These are phyloP conservation scores for Mucor lusitanicus DNA, from an alignment of 371 early-diverging fungal species.

Conservation along the genomic window DNA sequence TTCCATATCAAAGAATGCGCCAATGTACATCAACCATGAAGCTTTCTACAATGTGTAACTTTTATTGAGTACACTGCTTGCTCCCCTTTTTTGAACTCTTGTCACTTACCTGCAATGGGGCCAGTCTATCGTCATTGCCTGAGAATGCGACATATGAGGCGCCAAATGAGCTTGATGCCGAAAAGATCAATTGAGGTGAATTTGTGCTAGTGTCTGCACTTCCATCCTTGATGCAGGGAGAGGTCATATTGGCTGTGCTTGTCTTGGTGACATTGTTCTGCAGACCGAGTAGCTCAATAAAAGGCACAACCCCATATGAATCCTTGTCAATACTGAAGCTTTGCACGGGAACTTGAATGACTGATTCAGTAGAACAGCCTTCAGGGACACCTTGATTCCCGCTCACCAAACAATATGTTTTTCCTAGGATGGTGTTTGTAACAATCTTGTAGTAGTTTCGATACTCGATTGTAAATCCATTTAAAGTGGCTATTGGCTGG, in stretches of 20 bases:
- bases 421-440: constrained; percentile 6
- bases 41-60: constrained; percentile 20
- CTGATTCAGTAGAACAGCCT: neutral
- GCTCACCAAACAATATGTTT: constrained; percentile 22
- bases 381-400: constrained; percentile 10
- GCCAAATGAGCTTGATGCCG: neutral
- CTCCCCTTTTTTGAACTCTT: neutral
- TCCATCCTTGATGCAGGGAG: constrained; percentile 18
- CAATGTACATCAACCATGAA: constrained; percentile 27
- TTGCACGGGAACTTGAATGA: constrained; percentile 9
- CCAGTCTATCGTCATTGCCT: constrained; percentile 13
- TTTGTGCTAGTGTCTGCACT: neutral
- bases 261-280: constrained; percentile 5
- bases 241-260: constrained; percentile 7
- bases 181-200: constrained; percentile 8
- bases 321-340: constrained; percentile 6
- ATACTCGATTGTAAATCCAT: constrained; percentile 28
- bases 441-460: constrained; percentile 32
- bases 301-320: constrained; percentile 17
- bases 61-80: neutral
- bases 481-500: neutral
- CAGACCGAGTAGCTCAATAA: constrained; percentile 25
- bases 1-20: constrained; percentile 26
- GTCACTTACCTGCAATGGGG: constrained; percentile 20
- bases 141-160: constrained; percentile 12